Percentiles rank a stretch among this genome's conserved stretches.
Evolutionary conservation across 2,329 filamentous ascomycete genomes (phyloP).

Genomic region (Diaporthe ilicicola): DNA sequence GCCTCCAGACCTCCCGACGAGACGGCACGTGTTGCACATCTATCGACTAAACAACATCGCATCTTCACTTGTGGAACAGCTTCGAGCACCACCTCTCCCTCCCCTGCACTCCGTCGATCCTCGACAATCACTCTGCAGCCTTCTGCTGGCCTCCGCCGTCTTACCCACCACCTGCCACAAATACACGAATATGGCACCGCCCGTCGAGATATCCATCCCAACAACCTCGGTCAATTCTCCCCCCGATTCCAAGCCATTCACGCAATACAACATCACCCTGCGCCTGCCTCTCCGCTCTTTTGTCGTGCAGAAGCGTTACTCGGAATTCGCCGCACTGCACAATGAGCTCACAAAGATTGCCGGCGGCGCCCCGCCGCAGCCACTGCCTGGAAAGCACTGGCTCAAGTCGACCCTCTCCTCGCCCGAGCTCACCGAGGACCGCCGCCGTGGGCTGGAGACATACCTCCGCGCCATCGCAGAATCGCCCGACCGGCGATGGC

Average conservation of each 20-base stretch:
- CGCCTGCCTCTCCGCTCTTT: constrained; percentile 80
- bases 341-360: constrained; percentile 66
- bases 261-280: constrained; percentile 80
- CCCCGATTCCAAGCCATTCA: constrained; percentile 71
- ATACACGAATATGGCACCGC: constrained; percentile 63
- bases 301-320: constrained; percentile 83
- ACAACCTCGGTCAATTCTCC: constrained; percentile 65
- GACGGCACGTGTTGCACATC: neutral
- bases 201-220: constrained; percentile 73
- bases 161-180: neutral
- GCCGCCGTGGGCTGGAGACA: constrained; percentile 72
- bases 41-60: neutral
- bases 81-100: too few species aligned
- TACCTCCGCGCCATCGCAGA: constrained; percentile 79
- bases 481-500: constrained; percentile 78
- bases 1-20: neutral
- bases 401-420: constrained; percentile 76
- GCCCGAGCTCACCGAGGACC: constrained; percentile 73
- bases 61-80: neutral
- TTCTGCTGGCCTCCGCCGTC: neutral
- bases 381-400: constrained; percentile 80
- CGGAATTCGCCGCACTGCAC: constrained; percentile 78
- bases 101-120: neutral
- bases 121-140: neutral
- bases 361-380: constrained; percentile 69